Base-by-base conservation (phyloP, 2,329 filamentous ascomycete species). In the Ascosphaera apis region DNA sequence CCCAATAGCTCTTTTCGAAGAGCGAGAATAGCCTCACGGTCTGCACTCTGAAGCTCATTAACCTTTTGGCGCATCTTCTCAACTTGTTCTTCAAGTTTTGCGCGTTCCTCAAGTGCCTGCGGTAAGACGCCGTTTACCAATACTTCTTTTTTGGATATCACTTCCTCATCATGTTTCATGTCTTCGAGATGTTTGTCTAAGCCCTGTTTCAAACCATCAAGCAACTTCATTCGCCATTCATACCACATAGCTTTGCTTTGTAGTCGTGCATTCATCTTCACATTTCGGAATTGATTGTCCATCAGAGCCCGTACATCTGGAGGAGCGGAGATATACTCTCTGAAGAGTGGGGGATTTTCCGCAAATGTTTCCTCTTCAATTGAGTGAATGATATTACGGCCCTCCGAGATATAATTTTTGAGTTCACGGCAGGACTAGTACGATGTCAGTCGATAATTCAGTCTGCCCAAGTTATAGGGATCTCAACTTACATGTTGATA, bases 231-330 rank as follows among this genome's bases (percentile, higher is more conserved):
- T 30, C 88, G 76, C 88, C 88, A 98, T 48, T 86, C 78, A 52
- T 98, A 98, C 88, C 88, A 98, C 62, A 88, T 84, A 39, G 81
- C 82, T 52, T 93, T 93, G 58, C 86, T 93, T 36, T 84, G 63
- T 11, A 93, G 65, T 17, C 88, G 71, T 12, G 86, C 82, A 52
- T 91, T 79, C 0, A 82, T 84, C 61, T 93, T 95, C 54, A 92
- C 78, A 48, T 95, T 93, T 54, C 91, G 88, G 63, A 98, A 88
- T 51, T 95, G 84, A 44, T 80, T 88, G 57, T 98, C 86, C 75
- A 98, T 91, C 36, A 91, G 65, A 3, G 71, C 58, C 48, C 80
- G 83, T 50, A 91, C 73, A 42, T 91, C 81, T 1, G 82, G 71
- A 0, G 79, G 69, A 17, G 86, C 86, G 7, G 75, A 74, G 43